phyloP scores from a whole-genome alignment of 495 filamentous ascomycete species.

The Penicillium coprophilum region DNA sequence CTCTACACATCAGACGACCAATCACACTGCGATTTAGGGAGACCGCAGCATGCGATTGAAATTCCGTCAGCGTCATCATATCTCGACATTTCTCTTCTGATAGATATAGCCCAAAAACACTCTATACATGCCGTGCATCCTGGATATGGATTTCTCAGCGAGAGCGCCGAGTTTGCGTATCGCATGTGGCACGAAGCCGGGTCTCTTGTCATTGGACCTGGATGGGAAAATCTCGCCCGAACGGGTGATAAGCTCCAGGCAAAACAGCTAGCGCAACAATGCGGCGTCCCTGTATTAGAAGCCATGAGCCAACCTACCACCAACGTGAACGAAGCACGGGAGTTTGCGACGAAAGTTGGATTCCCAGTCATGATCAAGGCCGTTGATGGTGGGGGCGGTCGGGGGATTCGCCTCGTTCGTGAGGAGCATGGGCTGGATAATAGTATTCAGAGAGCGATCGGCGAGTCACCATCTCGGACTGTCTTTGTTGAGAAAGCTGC shows the following conservation, averaged over 20 bases:
- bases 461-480: slow-evolving; percentile 51
- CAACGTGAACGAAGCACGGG: slow-evolving; percentile 35
- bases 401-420: slow-evolving; percentile 47
- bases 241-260: slow-evolving; percentile 61
- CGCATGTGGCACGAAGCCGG: slow-evolving; percentile 53
- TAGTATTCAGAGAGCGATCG: slow-evolving; percentile 44
- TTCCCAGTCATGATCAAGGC: slow-evolving; percentile 61
- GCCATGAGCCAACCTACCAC: slow-evolving; percentile 47
- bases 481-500: slow-evolving; percentile 56
- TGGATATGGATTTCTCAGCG: slow-evolving; percentile 63
- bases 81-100: slow-evolving; percentile 48
- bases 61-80: slow-evolving; percentile 53
- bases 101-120: slow-evolving; percentile 48
- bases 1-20: slow-evolving; percentile 55
- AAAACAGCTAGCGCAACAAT: slow-evolving; percentile 52
- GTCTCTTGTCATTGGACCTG: slow-evolving; percentile 55
- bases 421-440: slow-evolving; percentile 37
- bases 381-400: slow-evolving; percentile 53
- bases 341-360: slow-evolving; percentile 46
- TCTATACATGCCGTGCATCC: slow-evolving; percentile 59
- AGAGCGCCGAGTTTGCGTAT: slow-evolving; percentile 53
- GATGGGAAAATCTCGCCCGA: slow-evolving; percentile 46
- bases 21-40: slow-evolving; percentile 50
- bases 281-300: slow-evolving; percentile 53
- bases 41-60: slow-evolving; percentile 44